Conservation (phyloP, 768 basidiomycete species). For the Suillus lakei region DNA sequence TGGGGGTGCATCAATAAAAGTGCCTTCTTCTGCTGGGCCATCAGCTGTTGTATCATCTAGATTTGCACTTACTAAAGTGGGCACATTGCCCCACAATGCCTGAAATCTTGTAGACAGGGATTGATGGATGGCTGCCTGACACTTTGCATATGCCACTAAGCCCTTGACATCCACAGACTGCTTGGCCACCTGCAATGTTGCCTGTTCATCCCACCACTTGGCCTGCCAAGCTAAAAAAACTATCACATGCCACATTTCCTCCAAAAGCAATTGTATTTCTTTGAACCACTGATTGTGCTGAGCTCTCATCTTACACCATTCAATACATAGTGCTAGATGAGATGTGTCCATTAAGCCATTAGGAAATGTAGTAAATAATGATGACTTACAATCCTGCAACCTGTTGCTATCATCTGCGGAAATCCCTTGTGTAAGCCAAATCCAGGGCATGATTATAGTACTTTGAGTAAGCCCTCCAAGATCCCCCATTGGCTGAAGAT, state of each 20-base stretch:
- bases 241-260: constrained; percentile 23
- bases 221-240: constrained; percentile 15
- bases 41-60: not conserved
- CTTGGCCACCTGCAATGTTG: not conserved
- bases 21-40: not conserved
- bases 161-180: constrained; percentile 3
- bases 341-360: not conserved
- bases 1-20: not conserved
- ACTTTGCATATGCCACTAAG: constrained; percentile 9
- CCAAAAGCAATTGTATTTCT: constrained; percentile 17
- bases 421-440: not conserved
- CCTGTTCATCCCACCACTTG: constrained; percentile 16
- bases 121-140: constrained; percentile 6
- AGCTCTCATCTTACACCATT: constrained; percentile 19
- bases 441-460: not conserved
- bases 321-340: not conserved
- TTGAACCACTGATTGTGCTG: constrained; percentile 18
- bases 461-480: not conserved
- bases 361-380: not conserved
- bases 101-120: not conserved
- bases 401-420: not conserved
- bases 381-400: not conserved
- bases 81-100: not conserved
- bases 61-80: not conserved
- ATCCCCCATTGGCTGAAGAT: not conserved